Percentiles rank a stretch among this genome's conserved stretches.
These are phyloP conservation scores for Orbilia brochopaga DNA, from an alignment of 2,329 filamentous ascomycete species.

Conservation along the genomic window DNA sequence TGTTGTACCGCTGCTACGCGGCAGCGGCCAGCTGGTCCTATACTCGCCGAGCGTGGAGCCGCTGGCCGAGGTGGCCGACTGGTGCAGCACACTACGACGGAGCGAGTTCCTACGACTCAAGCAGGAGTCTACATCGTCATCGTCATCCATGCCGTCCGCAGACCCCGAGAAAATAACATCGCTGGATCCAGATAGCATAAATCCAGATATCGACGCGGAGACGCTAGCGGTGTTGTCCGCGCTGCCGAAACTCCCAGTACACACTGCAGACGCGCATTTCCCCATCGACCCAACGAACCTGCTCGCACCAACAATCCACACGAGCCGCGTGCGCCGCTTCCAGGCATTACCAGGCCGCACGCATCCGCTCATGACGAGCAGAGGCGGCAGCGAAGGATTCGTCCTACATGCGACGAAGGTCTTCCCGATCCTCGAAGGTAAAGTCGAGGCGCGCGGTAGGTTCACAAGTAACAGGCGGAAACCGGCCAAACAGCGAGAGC, in stretches of 20 bases:
- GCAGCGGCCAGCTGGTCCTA: slow-evolving; percentile 82
- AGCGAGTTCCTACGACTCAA: slow-evolving; percentile 71
- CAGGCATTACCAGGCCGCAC: slow-evolving; percentile 91
- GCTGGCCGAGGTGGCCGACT: slow-evolving; percentile 76
- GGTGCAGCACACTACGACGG: slow-evolving; percentile 79
- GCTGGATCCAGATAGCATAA: slow-evolving; percentile 61
- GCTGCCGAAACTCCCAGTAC: slow-evolving; percentile 26
- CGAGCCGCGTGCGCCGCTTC: slow-evolving; percentile 77
- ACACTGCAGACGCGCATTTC: slow-evolving; percentile 34
- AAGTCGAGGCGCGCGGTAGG: slow-evolving; percentile 77
- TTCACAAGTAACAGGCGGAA: slow-evolving; percentile 27
- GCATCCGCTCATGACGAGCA: slow-evolving; percentile 89
- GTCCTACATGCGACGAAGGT: slow-evolving; percentile 84
- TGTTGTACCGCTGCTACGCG: slow-evolving; percentile 77
- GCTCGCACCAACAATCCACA: slow-evolving; percentile 80
- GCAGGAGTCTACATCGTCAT: slow-evolving; percentile 27
- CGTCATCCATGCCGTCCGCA: not conserved
- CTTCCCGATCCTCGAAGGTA: slow-evolving; percentile 73
- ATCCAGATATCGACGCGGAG: slow-evolving; percentile 52
- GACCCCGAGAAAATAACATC: not conserved
- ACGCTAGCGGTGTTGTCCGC: slow-evolving; percentile 21
- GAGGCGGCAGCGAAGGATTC: slow-evolving; percentile 87
- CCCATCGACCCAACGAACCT: slow-evolving; percentile 74
- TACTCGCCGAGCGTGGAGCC: slow-evolving; percentile 84
- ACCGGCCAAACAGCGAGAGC: not conserved